Percentiles rank a stretch among this genome's conserved stretches.
These are phyloP conservation scores for Cladorrhinum sp. DNA, from an alignment of 2,329 filamentous ascomycete genomes.

Conservation along the genomic window DNA sequence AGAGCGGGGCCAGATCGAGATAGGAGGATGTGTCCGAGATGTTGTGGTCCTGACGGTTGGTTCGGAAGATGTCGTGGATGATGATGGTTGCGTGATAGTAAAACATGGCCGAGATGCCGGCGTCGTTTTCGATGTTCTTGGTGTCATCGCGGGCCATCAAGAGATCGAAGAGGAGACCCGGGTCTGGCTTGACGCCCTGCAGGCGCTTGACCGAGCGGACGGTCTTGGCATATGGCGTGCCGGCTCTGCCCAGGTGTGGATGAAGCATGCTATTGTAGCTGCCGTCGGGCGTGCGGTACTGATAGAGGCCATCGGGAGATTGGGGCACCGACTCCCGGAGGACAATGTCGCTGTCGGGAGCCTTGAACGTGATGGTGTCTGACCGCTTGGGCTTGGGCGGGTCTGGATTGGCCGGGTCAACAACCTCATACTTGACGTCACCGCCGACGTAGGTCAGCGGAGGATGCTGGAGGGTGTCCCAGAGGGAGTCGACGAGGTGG, in stretches of 20 bases:
- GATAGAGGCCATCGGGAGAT: constrained; percentile 35
- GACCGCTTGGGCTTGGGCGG: constrained; percentile 30
- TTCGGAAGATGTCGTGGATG: constrained; percentile 61
- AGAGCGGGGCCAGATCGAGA: constrained; percentile 69
- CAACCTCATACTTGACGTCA: constrained; percentile 39
- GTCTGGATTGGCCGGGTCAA: constrained; percentile 27
- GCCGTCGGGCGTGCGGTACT: constrained; percentile 22
- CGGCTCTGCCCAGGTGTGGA: constrained; percentile 62
- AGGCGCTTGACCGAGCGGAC: constrained; percentile 57
- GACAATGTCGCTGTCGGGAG: constrained; percentile 34
- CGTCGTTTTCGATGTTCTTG: constrained; percentile 61
- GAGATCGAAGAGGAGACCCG: constrained; percentile 64
- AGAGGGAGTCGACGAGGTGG: constrained; percentile 50
- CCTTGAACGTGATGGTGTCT: constrained; percentile 40
- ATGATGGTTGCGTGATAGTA: constrained; percentile 73
- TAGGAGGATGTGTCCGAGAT: constrained; percentile 70
- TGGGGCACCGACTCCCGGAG: constrained; percentile 37
- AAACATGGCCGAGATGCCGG: constrained; percentile 70
- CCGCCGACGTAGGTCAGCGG: constrained; percentile 45
- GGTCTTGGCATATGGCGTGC: constrained; percentile 65
- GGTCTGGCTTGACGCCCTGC: constrained; percentile 55
- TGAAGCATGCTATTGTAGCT: constrained; percentile 56
- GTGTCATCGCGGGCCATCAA: constrained; percentile 56
- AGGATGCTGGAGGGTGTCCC: constrained; percentile 53
- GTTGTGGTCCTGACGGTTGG: constrained; percentile 59